Percentiles rank a stretch among this genome's conserved stretches.
Evolutionary conservation across 179 eudicot genomes (phyloP).

Genomic region (Sideroxylon spinosum): DNA sequence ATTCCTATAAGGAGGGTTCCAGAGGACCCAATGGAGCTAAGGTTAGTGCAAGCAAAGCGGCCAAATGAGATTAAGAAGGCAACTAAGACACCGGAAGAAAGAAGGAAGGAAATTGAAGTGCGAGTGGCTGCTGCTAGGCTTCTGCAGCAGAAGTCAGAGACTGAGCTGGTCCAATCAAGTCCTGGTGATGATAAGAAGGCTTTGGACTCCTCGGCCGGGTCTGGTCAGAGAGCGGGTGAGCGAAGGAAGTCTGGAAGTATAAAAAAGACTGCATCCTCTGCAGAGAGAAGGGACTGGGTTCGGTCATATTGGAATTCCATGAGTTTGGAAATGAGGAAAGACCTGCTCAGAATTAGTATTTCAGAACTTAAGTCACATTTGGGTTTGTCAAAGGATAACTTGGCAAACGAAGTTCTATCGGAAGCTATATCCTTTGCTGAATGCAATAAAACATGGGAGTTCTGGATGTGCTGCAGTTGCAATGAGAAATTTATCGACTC

Average conservation of each 20-base stretch:
- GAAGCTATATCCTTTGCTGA: conserved; percentile 73
- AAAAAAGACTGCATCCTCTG: conserved; percentile 44
- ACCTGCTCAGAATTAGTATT: conserved; percentile 52
- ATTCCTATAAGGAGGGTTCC: conserved; percentile 49
- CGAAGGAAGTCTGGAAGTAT: conserved; percentile 46
- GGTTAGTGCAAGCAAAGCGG: conserved; percentile 33
- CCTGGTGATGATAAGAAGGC: conserved; percentile 27
- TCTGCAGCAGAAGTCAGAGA: conserved; percentile 74
- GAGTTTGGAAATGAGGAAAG: conserved; percentile 57
- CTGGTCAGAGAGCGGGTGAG: conserved; percentile 37
- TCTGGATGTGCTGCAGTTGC: conserved; percentile 85
- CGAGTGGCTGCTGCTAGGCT: conserved; percentile 95
- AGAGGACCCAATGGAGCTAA: conserved; percentile 84
- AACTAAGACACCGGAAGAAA: conserved; percentile 77
- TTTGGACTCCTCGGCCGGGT: conserved; percentile 36
- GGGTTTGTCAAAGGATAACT: conserved; percentile 49
- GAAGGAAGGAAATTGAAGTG: conserved; percentile 92
- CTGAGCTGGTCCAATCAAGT: conserved; percentile 12
- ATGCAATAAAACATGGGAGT: conserved; percentile 61
- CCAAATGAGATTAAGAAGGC: conserved; percentile 91
- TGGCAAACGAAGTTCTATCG: conserved; percentile 45
- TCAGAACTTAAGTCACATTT: conserved; percentile 62
- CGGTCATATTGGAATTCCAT: conserved; percentile 69
- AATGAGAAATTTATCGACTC: conserved; percentile 56
- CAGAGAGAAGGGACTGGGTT: conserved; percentile 69